phyloP scores from a whole-genome alignment of 345 rosid species.

The Rubroshorea leprosula region DNA sequence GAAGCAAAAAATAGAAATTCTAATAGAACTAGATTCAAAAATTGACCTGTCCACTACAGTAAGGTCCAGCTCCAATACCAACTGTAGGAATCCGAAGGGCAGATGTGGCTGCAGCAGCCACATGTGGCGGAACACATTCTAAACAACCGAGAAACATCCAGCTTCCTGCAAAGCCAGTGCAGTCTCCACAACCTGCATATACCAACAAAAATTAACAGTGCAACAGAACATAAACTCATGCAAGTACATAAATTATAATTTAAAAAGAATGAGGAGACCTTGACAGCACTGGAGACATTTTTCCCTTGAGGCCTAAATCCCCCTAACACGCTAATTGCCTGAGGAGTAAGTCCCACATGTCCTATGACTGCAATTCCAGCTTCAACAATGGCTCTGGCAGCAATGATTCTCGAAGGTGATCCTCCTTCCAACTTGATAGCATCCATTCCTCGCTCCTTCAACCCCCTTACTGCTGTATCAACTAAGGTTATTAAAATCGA shows the following conservation, averaged over 20 bases:
- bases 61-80: constrained; percentile 96
- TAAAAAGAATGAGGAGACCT: constrained; percentile 32
- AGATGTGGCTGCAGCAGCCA: constrained; percentile 88
- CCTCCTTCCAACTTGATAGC: constrained; percentile 96
- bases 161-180: constrained; percentile 89
- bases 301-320: constrained; percentile 95
- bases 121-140: constrained; percentile 87
- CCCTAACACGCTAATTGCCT: constrained; percentile 95
- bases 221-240: neutral
- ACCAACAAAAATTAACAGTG: constrained; percentile 5
- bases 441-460: constrained; percentile 94
- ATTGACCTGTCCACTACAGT: constrained; percentile 88
- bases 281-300: constrained; percentile 67
- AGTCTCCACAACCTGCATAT: constrained; percentile 80
- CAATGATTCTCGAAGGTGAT: constrained; percentile 64
- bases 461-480: constrained; percentile 69
- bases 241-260: neutral
- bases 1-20: neutral
- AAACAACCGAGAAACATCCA: constrained; percentile 89
- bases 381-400: constrained; percentile 83
- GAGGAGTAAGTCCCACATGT: constrained; percentile 97
- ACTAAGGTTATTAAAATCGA: too few species aligned
- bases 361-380: constrained; percentile 96
- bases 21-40: neutral
- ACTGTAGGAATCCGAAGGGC: constrained; percentile 86